Evolutionary conservation across 2,329 filamentous ascomycete genomes (phyloP), one percentile per base, ranked within the genome.

Genomic region (Cadophora malorum): DNA sequence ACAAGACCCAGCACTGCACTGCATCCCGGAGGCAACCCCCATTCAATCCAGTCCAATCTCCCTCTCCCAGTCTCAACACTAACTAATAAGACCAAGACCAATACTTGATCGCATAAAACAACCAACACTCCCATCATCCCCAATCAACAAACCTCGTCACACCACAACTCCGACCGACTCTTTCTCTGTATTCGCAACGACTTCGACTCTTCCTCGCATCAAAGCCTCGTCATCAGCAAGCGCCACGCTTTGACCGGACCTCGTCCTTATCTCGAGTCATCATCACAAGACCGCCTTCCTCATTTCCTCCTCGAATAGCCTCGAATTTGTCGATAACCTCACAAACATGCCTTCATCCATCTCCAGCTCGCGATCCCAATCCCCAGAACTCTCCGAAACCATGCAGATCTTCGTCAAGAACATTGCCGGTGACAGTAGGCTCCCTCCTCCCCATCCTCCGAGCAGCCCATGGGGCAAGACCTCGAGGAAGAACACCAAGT

Each of bases 321-420:
- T 45, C 60, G 9, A 62, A 31, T 38, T 21, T 38, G 31, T 53
- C 33, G 19, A 69, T 47, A 12, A 60, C 35, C 53, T 52, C 69
- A 41, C 61, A 41, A 63, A 52, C 35, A 78, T 78, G 76, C 67
- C 61, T 68, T 73, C 72, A 50, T 73, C 75, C 47, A 65, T 70
- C 31, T 69, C 72, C 41, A 70, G 67, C 61, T 77, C 76, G 45
- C 74, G 77, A 63, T 74, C 74, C 8, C 66, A 78, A 58, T 80
- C 80, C 41, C 75, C 78, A 50, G 82, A 85, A 67, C 75, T 79
- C 60, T 81, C 83, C 64, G 81, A 85, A 63, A 86, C 81, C 49
- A 87, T 87, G 80, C 85, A 86, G 76, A 86, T 89, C 78, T 88
- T 88, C 79, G 83, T 88, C 78, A 88, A 87, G 80, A 84, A 83